Percentiles rank a stretch among this genome's conserved stretches.
Evolutionary conservation across 176 grass and related monocot genomes (phyloP).

Genomic region (Oryza glaberrima): DNA sequence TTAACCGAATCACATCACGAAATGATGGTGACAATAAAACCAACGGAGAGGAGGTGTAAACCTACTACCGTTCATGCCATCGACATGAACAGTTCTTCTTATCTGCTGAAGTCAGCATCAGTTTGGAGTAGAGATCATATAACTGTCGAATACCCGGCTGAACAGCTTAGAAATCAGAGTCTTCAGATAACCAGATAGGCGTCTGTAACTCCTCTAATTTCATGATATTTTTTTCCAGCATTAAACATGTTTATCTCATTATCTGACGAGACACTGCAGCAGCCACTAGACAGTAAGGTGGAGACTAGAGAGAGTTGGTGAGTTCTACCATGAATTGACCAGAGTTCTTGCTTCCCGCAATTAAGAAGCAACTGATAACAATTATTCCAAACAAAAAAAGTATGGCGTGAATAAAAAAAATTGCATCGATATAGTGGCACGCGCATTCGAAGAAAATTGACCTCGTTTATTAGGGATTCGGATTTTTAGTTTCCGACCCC

Average conservation of each 20-base stretch:
- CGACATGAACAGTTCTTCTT: neutral
- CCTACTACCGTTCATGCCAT: neutral
- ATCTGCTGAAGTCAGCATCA: neutral
- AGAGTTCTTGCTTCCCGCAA: neutral
- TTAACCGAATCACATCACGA: neutral
- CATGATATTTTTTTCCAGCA: too few relatives aligned
- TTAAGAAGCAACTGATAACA: slow-evolving; percentile 1
- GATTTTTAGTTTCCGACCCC: too few relatives aligned
- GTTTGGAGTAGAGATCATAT: neutral
- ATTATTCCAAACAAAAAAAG: too few relatives aligned
- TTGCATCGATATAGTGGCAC: too few relatives aligned
- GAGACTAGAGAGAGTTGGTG: neutral
- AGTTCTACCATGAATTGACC: neutral
- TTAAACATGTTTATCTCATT: too few relatives aligned
- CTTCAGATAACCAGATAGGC: neutral
- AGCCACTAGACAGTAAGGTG: neutral
- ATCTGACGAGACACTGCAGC: neutral
- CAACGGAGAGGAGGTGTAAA: neutral
- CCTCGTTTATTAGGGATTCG: too few relatives aligned
- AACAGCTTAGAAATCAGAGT: neutral
- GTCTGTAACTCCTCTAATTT: too few relatives aligned
- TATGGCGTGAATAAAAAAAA: too few relatives aligned
- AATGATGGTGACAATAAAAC: neutral
- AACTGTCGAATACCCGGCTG: neutral
- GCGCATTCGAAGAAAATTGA: too few relatives aligned